Evolutionary conservation across 2,329 filamentous ascomycete genomes (phyloP).

Genomic region (Lecanosticta acicola): DNA sequence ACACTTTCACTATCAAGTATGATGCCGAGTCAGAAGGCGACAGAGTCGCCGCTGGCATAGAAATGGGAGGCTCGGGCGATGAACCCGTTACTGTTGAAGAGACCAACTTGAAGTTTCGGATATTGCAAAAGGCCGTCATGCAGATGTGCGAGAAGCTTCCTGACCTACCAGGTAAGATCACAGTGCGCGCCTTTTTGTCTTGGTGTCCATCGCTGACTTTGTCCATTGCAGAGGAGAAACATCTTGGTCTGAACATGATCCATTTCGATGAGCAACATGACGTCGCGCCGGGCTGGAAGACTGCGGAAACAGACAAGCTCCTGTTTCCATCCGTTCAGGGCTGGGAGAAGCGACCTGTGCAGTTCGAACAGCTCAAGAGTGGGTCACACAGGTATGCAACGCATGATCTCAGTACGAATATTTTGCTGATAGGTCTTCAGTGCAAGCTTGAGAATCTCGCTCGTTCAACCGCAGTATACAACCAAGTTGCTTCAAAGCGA

Average conservation of each 20-base stretch:
- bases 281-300: conserved; percentile 36
- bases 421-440: conserved; percentile 12
- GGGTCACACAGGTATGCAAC: no score
- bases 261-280: not conserved
- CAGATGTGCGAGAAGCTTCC: conserved; percentile 37
- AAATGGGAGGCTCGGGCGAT: conserved; percentile 28
- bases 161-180: conserved; percentile 40
- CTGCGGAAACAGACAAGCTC: conserved; percentile 27
- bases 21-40: conserved; percentile 7
- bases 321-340: conserved; percentile 35
- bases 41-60: conserved; percentile 21
- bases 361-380: no score
- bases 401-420: no score
- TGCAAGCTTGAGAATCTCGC: conserved; percentile 18
- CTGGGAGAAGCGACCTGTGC: conserved; percentile 38
- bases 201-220: not conserved
- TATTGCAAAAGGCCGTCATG: conserved; percentile 40
- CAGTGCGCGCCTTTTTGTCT: not conserved
- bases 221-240: not conserved
- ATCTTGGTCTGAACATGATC: not conserved
- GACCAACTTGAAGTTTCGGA: conserved; percentile 40
- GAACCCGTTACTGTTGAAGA: conserved; percentile 34
- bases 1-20: conserved; percentile 48
- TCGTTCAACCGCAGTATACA: conserved; percentile 6
- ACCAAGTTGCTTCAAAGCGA: not conserved